phyloP scores from a whole-genome alignment of 176 grass and related monocot species.

The Tuctoria greenei region DNA sequence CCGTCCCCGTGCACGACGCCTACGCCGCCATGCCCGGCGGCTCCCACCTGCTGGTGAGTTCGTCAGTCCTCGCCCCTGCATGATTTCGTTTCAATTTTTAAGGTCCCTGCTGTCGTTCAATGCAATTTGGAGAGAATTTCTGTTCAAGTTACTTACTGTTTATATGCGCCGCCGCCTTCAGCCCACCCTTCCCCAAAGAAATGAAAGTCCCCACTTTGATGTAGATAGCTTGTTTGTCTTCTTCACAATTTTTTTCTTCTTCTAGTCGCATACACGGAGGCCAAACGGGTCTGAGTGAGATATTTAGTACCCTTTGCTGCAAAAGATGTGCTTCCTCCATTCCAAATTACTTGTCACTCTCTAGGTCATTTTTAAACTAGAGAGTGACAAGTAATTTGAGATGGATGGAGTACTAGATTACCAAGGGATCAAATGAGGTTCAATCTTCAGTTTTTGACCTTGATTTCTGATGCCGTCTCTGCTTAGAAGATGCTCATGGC shows the following conservation, averaged over 20 bases:
- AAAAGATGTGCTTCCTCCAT: too few species aligned
- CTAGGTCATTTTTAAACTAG: too few species aligned
- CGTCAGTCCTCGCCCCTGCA: background rate
- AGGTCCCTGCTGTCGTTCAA: background rate
- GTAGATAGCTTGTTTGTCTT: constrained; percentile 27
- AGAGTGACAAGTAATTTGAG: too few species aligned
- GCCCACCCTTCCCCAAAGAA: background rate
- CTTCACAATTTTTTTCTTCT: constrained; percentile 12
- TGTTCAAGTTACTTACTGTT: background rate
- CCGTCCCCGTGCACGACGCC: background rate
- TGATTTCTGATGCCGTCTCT: constrained; percentile 10
- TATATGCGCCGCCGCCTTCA: constrained; percentile 15
- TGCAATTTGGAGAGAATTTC: background rate
- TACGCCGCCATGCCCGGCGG: constrained; percentile 12
- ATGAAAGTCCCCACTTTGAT: background rate
- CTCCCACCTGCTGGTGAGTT: constrained; percentile 54
- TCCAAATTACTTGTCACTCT: too few species aligned
- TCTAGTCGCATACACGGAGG: constrained; percentile 28
- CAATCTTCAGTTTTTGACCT: constrained; percentile 18
- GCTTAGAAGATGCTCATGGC: constrained; percentile 4
- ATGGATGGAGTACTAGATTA: too few species aligned
- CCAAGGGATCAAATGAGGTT: constrained; percentile 22
- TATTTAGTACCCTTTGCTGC: constrained; percentile 39
- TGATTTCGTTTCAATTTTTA: background rate
- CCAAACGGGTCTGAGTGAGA: constrained; percentile 21